Base-by-base conservation (phyloP, 2,329 filamentous ascomycete genomes). In the Epicoccum sorghinum region DNA sequence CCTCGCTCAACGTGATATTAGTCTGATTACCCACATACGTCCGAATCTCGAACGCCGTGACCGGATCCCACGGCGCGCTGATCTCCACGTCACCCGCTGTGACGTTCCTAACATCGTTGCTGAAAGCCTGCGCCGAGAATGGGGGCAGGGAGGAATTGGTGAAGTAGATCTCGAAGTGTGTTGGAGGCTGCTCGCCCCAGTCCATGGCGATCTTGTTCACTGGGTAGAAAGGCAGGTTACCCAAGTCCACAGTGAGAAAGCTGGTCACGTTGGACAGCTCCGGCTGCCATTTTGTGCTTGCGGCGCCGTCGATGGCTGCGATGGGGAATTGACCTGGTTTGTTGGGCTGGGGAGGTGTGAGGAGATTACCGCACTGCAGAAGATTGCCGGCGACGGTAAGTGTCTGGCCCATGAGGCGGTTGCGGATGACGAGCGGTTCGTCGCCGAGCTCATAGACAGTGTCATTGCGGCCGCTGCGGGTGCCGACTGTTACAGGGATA, bases 281-380 rank as follows among this genome's bases (percentile, higher is more conserved):
- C 0, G 87, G 86, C 64, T 89, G 86, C 87, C 87, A 90, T 60
- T 83, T 83, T 0, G 87, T 90, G 14, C 82, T 83, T 4, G 83
- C 77, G 2, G 86, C 85, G 47, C 88, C 88, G 62, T 90, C 88
- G 45, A 88, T 81, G 3, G 86, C 86, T 0, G 82, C 80, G 47
- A 88, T 78, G 1, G 88, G 87, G 74, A 90, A 89, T 70, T 91
- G 89, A 12, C 88, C 89, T 0, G 86, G 82, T 35, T 80, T 69
- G 0, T 75, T 68, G 1, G 82, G 84, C 13, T 68, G 64, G 0
- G 57, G 46, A 4, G 65, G 49, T 5, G 68, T 70, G 0, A 82
- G 81, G 5, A 69, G 40, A 1, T 84, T 79, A 4, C 77, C 79
- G 69, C 88, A 91, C 74, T 91, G 88, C 0, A 84, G 79, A 25